phyloP scores from a whole-genome alignment of 768 basidiomycete genomes.

The Hydnomerulius pinastri region DNA sequence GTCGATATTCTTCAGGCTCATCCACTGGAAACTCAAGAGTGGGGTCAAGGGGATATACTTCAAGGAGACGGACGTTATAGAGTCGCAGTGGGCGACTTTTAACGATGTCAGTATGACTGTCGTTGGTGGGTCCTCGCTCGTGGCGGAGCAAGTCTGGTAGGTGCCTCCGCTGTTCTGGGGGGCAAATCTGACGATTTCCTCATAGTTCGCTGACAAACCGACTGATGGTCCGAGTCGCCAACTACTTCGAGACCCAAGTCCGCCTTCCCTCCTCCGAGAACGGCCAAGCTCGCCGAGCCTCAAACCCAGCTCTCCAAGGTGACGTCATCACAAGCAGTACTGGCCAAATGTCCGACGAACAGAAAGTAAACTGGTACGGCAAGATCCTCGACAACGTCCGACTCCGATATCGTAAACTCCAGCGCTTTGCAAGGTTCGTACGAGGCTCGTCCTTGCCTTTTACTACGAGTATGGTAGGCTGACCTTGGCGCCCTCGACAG shows the following conservation, averaged over 20 bases:
- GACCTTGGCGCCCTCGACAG: conserved; percentile 36
- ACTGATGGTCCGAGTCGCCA: conserved; percentile 88
- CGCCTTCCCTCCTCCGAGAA: conserved; percentile 61
- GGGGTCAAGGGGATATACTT: conserved; percentile 91
- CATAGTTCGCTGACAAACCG: conserved; percentile 87
- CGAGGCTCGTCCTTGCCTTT: background rate
- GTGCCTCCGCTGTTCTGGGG: conserved; percentile 23
- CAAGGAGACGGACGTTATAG: conserved; percentile 97
- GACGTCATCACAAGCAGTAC: conserved; percentile 40
- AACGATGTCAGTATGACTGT: conserved; percentile 90
- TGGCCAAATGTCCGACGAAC: conserved; percentile 70
- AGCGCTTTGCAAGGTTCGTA: conserved; percentile 82
- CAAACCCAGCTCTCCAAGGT: conserved; percentile 38
- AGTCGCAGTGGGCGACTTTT: conserved; percentile 94
- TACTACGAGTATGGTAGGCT: conserved; percentile 5
- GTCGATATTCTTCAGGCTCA: conserved; percentile 86
- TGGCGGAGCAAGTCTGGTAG: conserved; percentile 95
- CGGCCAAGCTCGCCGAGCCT: conserved; percentile 26
- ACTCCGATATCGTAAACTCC: conserved; percentile 89
- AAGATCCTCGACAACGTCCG: conserved; percentile 94
- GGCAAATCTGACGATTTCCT: background rate
- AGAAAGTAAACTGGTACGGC: conserved; percentile 85
- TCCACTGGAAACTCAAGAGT: conserved; percentile 95
- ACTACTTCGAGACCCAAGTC: conserved; percentile 94
- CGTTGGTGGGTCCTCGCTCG: conserved; percentile 82